Conservation (phyloP, 768 basidiomycete species). For the Xanthoconium stramineum region DNA sequence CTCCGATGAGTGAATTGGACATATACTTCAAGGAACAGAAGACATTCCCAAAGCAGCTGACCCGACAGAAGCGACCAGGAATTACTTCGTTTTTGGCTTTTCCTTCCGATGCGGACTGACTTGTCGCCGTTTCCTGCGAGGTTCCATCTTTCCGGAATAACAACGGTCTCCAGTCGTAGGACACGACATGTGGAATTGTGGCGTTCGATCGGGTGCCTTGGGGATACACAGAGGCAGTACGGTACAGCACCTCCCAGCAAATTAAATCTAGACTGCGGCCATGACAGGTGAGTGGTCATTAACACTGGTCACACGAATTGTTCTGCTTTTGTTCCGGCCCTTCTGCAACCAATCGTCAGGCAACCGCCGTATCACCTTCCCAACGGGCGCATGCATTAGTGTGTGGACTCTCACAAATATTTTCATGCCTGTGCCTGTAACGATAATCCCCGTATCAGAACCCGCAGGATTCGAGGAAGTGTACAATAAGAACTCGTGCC, state of each 20-base stretch:
- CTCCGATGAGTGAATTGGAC: background rate
- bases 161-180: background rate
- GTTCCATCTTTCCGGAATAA: too few species aligned
- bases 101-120: background rate
- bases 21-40: background rate
- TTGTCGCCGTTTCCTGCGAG: background rate
- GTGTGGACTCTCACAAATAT: background rate
- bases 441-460: too few species aligned
- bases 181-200: background rate
- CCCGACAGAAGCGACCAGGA: background rate
- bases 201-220: background rate
- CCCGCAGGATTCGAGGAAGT: too few species aligned
- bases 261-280: background rate
- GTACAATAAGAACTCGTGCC: background rate
- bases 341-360: too few species aligned
- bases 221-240: background rate
- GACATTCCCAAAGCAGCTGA: background rate
- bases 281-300: too few species aligned
- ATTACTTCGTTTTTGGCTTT: background rate
- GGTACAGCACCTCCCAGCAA: background rate
- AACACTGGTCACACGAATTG: too few species aligned
- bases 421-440: background rate
- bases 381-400: background rate
- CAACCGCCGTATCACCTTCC: background rate
- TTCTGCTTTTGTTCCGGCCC: background rate